Evolutionary conservation across 2,329 filamentous ascomycete species (phyloP), one percentile per base, ranked within the genome.

Genomic region (Colletotrichum acutatum): DNA sequence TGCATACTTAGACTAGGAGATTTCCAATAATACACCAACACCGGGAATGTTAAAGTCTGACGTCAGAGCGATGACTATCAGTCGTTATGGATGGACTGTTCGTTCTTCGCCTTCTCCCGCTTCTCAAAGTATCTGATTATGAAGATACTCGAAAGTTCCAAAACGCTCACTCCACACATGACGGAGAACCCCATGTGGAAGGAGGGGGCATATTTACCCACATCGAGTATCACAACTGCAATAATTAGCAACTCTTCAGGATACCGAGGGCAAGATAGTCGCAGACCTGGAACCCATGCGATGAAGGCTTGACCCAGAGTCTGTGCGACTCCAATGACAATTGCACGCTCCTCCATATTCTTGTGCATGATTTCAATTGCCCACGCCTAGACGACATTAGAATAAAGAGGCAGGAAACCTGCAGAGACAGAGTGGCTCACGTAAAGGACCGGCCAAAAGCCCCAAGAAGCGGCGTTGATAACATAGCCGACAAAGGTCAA

Each of bases 351-450:
- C 19, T 49, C 42, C 42, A 49, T 49, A 8, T 49, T 49, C 4
- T 49, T 49, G 42, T 49, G 42, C 42, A 49, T 49, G 42, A 49
- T 49, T 8, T 49, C 42, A 22, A 49, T 49, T 3, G 19, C 42
- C 42, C 42, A 49, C 7, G 42, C 42, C 42, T 49, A 11, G 42
- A 9, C 8, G 3, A 49, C 8, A 8, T 49, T 19, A 49, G 42
- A 34, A 12, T 5, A 1, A 2, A 2, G 19, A 19, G 16, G 19
- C 4, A 22, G 7, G 8, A 49, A 8, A 9, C 0, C 19, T 0
- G 8, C 8, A n/a, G 19, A 49, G 3, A 37, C 1, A 22, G 42
- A 49, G 19, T 34, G 19, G 8, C 42, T 49, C 42, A 49, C 42
- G 8, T 49, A 49, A 9, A 49, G 42, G 1, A 49, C 42, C 19